phyloP scores from a whole-genome alignment of 2,329 filamentous ascomycete species.

The Xenoacremonium recifei region DNA sequence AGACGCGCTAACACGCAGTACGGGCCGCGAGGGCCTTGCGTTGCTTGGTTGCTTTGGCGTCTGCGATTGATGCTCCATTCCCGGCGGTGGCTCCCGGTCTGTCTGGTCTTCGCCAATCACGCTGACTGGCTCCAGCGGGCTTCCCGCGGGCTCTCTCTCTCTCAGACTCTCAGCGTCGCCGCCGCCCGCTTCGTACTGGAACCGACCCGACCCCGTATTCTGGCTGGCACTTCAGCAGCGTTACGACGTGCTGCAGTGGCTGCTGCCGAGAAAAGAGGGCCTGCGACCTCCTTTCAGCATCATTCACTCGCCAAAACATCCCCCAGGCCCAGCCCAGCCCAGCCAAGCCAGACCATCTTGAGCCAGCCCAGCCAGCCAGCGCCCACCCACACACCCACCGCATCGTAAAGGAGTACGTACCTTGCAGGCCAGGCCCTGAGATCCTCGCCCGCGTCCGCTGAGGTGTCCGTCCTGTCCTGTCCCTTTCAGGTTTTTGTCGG shows the following conservation, averaged over 20 bases:
- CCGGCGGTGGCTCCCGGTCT: constrained; percentile 9
- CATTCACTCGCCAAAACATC: constrained; percentile 1
- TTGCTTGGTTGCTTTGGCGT: constrained; percentile 8
- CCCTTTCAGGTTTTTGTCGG: constrained; percentile 10
- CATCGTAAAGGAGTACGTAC: background rate
- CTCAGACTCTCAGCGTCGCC: no score
- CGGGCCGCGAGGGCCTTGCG: constrained; percentile 8
- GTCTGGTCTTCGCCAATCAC: no score
- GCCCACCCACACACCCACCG: background rate
- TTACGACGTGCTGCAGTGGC: no score
- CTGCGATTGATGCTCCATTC: constrained; percentile 14
- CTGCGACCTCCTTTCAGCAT: no score
- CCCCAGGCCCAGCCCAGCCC: constrained; percentile 9
- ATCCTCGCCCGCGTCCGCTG: no score
- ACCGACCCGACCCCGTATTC: no score
- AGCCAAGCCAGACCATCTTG: constrained; percentile 19
- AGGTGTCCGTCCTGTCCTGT: constrained; percentile 7
- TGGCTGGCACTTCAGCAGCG: no score
- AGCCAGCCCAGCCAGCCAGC: background rate
- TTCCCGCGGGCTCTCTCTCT: no score
- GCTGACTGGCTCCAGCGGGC: constrained; percentile 5
- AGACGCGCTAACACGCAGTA: constrained; percentile 21
- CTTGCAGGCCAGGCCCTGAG: no score
- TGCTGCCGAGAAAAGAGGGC: no score
- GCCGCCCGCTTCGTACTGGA: no score